Evolutionary conservation across 352 stramenopile genomes (phyloP).

Genomic region (Elongisporangium undulatum): DNA sequence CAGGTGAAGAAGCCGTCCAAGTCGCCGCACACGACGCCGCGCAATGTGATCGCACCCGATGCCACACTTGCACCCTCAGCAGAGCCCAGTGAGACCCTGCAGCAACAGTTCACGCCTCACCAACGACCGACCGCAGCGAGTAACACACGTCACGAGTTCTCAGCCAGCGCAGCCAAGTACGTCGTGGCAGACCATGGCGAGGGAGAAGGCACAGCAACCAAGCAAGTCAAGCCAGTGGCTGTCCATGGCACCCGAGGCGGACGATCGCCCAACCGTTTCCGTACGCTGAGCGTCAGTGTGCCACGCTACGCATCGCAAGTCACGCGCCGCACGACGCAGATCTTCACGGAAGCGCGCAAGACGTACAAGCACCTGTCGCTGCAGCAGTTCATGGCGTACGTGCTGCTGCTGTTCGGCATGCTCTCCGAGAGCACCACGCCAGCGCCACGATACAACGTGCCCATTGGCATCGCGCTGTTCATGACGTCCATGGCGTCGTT

Average conservation of each 20-base stretch:
- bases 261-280: no score
- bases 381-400: conserved; percentile 51
- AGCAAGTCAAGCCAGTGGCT: no score
- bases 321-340: background rate
- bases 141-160: no score
- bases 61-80: conserved; percentile 10
- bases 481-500: conserved; percentile 21
- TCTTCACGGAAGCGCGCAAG: background rate
- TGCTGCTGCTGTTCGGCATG: conserved; percentile 51
- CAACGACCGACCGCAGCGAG: no score
- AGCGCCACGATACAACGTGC: conserved; percentile 65
- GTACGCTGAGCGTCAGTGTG: no score
- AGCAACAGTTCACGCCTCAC: no score
- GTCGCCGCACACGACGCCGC: conserved; percentile 17
- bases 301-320: no score
- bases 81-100: background rate
- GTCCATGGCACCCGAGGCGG: no score
- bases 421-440: conserved; percentile 59
- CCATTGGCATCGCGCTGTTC: conserved; percentile 52
- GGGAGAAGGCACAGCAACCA: no score
- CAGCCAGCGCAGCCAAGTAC: no score
- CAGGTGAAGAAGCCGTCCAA: conserved; percentile 18
- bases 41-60: conserved; percentile 34
- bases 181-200: no score
- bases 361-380: conserved; percentile 38